Evolutionary conservation across 306 rosid species (phyloP).

Genomic region (Senna siamea): DNA sequence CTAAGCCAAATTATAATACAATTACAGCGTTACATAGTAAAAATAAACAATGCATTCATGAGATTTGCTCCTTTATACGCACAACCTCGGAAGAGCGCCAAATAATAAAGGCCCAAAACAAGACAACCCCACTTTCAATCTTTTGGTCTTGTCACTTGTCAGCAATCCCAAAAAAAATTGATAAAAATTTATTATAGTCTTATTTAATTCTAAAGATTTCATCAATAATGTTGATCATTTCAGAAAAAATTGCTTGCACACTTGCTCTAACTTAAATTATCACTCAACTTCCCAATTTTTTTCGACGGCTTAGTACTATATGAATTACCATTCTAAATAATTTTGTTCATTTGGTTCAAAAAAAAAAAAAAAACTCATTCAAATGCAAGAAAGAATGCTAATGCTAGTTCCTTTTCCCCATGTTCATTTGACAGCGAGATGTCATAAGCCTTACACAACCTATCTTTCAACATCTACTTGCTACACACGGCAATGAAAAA

Average conservation of each 20-base stretch:
- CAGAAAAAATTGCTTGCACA: neutral
- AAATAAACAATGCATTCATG: neutral
- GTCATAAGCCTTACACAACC: neutral
- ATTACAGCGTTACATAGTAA: neutral
- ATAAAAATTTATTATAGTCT: neutral
- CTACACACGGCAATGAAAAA: conserved; percentile 22
- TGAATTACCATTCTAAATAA: too few relatives aligned
- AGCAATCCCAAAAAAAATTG: neutral
- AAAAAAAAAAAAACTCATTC: neutral
- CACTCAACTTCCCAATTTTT: too few relatives aligned
- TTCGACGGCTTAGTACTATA: too few relatives aligned
- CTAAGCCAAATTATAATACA: too few relatives aligned
- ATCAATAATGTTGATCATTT: neutral
- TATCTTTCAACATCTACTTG: conserved; percentile 9
- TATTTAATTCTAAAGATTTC: neutral
- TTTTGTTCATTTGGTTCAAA: too few relatives aligned
- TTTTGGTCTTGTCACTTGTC: neutral
- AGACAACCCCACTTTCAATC: neutral
- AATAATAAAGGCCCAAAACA: neutral
- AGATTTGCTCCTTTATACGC: neutral
- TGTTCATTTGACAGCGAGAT: neutral
- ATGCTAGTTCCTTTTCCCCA: neutral
- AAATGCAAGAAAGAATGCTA: neutral
- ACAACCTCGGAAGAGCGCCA: neutral
- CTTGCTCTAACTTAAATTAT: neutral